Evolutionary conservation across 1,284 basidiomycete species (phyloP).

Genomic region (Trichosporon coremiiforme): DNA sequence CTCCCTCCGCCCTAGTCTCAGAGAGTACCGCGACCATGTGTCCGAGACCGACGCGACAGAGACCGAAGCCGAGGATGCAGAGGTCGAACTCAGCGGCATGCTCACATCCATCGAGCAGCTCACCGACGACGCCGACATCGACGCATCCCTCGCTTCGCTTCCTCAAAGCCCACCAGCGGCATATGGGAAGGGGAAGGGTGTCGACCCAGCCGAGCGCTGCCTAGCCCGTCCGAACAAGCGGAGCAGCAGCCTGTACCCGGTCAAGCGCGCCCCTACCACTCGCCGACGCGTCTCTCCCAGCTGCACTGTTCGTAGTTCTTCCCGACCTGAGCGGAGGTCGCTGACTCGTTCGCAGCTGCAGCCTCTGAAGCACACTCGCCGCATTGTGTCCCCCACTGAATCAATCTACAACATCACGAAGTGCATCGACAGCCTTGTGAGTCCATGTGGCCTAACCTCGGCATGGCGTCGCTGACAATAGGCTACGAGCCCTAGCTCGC

Average conservation of each 20-base stretch:
- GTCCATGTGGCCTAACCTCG: not conserved
- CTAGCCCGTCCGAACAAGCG: not conserved
- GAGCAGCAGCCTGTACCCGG: not conserved
- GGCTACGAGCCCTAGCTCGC: not conserved
- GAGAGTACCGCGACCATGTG: slow-evolving; percentile 14
- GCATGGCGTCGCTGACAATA: slow-evolving; percentile 11
- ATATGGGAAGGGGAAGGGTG: slow-evolving; percentile 22
- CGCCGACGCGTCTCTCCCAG: slow-evolving; percentile 2
- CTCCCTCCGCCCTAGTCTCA: slow-evolving; percentile 7
- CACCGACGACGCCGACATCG: slow-evolving; percentile 20
- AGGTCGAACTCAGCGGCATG: slow-evolving; percentile 6
- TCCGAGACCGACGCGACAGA: slow-evolving; percentile 13
- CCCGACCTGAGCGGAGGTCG: not conserved
- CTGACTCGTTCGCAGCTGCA: not conserved
- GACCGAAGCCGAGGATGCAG: slow-evolving; percentile 12
- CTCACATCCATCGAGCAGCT: slow-evolving; percentile 15
- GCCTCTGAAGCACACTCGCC: not conserved
- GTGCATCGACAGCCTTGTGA: slow-evolving; percentile 19
- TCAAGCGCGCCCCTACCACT: not conserved
- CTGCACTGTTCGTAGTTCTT: not conserved
- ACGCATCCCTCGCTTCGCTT: slow-evolving; percentile 10
- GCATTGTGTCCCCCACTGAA: slow-evolving; percentile 24
- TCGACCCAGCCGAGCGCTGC: slow-evolving; percentile 24
- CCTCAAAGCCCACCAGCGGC: not conserved
- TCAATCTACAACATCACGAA: slow-evolving; percentile 15